A percentile compares a stretch with the other conserved stretches of the same genome.
phyloP scores from a whole-genome alignment of 2,329 filamentous ascomycete species.

The Exophiala bonariae region DNA sequence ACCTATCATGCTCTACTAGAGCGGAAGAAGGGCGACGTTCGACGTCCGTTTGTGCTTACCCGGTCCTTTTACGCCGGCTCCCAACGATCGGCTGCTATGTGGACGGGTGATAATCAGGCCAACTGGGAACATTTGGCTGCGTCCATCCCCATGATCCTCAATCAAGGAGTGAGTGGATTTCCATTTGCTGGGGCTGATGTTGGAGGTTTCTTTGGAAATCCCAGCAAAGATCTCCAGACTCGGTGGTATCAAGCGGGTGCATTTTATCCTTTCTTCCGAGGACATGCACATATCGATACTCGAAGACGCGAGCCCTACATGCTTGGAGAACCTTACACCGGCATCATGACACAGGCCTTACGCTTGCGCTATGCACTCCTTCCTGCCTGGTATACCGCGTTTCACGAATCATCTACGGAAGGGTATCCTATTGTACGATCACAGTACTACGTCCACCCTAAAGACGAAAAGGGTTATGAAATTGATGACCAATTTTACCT shows the following conservation, averaged over 20 bases:
- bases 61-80: conserved; percentile 89
- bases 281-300: conserved; percentile 93
- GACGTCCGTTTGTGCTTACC: conserved; percentile 88
- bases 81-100: conserved; percentile 91
- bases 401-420: conserved; percentile 80
- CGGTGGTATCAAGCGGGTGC: conserved; percentile 96
- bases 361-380: conserved; percentile 86
- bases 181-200: conserved; percentile 95
- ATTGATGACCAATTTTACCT: conserved; percentile 94
- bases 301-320: conserved; percentile 93
- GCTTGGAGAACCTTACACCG: conserved; percentile 76
- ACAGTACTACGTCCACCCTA: conserved; percentile 89
- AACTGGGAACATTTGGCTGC: conserved; percentile 88
- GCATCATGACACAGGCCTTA: conserved; percentile 83
- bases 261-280: conserved; percentile 98
- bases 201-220: conserved; percentile 97
- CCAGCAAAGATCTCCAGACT: conserved; percentile 83
- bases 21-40: conserved; percentile 80
- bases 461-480: conserved; percentile 80
- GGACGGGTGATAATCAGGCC: conserved; percentile 97
- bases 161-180: conserved; percentile 87
- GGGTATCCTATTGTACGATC: conserved; percentile 87
- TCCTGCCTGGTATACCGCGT: conserved; percentile 95
- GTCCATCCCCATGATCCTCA: conserved; percentile 89
- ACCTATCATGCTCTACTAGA: conserved; percentile 82